Evolutionary conservation across 257 asterid genomes (phyloP), one percentile per base, ranked within the genome.

Genomic region (Nicotiana attenuata): DNA sequence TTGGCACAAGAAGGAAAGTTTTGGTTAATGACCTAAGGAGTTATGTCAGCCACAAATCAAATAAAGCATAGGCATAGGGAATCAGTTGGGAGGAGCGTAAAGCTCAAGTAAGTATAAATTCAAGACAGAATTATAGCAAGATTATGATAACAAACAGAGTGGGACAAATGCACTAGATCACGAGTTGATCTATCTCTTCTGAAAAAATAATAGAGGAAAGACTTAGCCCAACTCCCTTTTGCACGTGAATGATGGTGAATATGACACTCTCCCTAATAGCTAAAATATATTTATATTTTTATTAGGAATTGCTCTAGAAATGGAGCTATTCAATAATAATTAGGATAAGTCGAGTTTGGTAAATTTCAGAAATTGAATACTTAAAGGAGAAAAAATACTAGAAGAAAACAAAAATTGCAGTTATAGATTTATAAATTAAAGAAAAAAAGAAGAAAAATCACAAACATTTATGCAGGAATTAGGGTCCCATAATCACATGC

Each of bases 401-500:
- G 19, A 55, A 57, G 59, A 53, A 53, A 15, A 53, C 59, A 53
- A 53, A 53, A 53, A 15, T 3, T 53, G 59, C n/a, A 53, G 17
- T 53, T 13, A 53, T 53, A 53, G 59, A 15, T 17, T 53, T 53
- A 53, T 53, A 53, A 14, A 15, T 53, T 4, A 57, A 19, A 9
- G 24, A 57, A 57, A 19, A 5, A 22, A 57, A 19, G 8, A 5
- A 56, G 63, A 57, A 59, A 59, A 59, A 59, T 7, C 24, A 59
- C 28, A 60, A 56, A 64, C n/a, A 26, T 64, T 24, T 7, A 63
- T 63, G 26, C 59, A 5, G 31, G 4, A 5, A n/a, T n/a, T 4
- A 73, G 61, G 79, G 79, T 3, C 79, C 63, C 45, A 73, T 73
- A 14, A 15, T 73, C 79, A 73, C 79, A 73, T 73, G 79, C 11